These are phyloP conservation scores for Rhizopus arrhizus DNA, from an alignment of 371 early-diverging fungal genomes.

Conservation along the genomic window DNA sequence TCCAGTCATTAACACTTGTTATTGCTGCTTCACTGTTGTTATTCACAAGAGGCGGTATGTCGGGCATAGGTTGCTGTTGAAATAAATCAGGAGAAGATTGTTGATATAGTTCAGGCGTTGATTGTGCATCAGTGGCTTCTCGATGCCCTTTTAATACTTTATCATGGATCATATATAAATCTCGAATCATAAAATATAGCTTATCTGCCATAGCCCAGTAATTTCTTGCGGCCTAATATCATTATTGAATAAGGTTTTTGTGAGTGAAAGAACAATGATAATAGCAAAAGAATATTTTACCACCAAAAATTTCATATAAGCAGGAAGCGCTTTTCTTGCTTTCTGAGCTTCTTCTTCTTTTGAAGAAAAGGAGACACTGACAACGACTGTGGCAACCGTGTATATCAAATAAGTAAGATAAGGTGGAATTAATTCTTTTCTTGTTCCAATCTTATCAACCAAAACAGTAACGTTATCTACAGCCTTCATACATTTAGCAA, in stretches of 20 bases:
- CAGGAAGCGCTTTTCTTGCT: constrained; percentile 50
- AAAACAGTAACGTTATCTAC: constrained; percentile 55
- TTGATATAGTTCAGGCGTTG: constrained; percentile 3
- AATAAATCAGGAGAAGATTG: not conserved
- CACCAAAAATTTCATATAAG: constrained; percentile 53
- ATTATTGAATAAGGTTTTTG: not conserved
- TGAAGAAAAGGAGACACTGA: constrained; percentile 55
- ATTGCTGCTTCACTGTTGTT: not conserved
- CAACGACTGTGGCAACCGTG: constrained; percentile 60
- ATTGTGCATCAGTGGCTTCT: not conserved
- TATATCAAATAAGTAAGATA: constrained; percentile 59
- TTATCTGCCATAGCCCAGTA: constrained; percentile 69
- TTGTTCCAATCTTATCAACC: constrained; percentile 38
- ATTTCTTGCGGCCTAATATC: constrained; percentile 45
- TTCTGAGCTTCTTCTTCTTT: constrained; percentile 46
- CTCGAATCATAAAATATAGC: constrained; percentile 64
- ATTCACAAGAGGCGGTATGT: not conserved
- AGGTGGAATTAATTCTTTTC: constrained; percentile 43
- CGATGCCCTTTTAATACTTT: constrained; percentile 21
- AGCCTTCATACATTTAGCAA: constrained; percentile 49
- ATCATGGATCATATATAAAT: constrained; percentile 56
- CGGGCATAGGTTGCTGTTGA: not conserved
- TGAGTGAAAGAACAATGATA: no score
- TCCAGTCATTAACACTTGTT: not conserved
- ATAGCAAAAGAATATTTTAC: constrained; percentile 7